Percentiles rank a stretch among this genome's conserved stretches.
These are phyloP conservation scores for Parafenestella ontariensis DNA, from an alignment of 2,329 filamentous ascomycete species.

Conservation along the genomic window DNA sequence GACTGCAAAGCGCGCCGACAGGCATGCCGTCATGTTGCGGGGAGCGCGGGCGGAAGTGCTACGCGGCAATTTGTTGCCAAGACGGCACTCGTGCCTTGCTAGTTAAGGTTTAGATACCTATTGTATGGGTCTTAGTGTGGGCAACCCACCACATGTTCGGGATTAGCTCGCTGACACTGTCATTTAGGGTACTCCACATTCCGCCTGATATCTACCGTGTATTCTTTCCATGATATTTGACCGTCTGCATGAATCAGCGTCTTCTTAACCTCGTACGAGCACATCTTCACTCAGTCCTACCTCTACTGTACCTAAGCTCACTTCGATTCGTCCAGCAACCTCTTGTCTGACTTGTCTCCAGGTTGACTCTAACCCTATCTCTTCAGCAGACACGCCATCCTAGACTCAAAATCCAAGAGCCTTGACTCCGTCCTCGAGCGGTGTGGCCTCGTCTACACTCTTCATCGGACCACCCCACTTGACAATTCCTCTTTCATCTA, in stretches of 20 bases:
- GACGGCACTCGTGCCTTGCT: neutral
- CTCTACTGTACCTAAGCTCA: no score
- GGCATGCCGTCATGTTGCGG: slow-evolving; percentile 38
- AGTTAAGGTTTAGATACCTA: neutral
- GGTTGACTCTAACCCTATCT: neutral
- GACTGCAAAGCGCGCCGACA: slow-evolving; percentile 14
- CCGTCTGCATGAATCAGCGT: neutral
- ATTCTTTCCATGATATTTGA: neutral
- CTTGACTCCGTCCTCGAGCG: slow-evolving; percentile 40
- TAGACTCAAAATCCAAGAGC: slow-evolving; percentile 34
- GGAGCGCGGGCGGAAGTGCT: slow-evolving; percentile 31
- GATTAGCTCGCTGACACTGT: neutral
- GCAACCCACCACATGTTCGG: neutral
- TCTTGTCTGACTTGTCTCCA: neutral
- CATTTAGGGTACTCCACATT: neutral
- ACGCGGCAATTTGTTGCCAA: slow-evolving; percentile 29
- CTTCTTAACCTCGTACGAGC: neutral
- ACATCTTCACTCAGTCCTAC: no score
- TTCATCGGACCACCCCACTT: slow-evolving; percentile 46
- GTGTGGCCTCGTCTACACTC: slow-evolving; percentile 43
- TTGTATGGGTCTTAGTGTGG: neutral
- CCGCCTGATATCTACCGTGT: neutral
- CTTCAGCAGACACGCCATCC: neutral
- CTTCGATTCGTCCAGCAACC: neutral
- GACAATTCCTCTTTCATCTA: slow-evolving; percentile 41